These are phyloP conservation scores for Periconia macrospinosa DNA, from an alignment of 2,329 filamentous ascomycete genomes.

Conservation along the genomic window DNA sequence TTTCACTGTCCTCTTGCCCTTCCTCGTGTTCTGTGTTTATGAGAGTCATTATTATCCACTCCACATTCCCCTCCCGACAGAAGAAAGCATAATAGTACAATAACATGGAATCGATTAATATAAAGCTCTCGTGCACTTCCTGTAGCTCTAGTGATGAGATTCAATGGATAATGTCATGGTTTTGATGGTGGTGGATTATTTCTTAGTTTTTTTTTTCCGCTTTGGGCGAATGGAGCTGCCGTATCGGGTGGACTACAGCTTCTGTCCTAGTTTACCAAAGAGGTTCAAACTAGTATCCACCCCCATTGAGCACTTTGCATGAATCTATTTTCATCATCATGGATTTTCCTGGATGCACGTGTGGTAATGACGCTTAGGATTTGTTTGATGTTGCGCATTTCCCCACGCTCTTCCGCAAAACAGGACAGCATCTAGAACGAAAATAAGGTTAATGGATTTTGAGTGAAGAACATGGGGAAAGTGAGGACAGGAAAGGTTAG, in stretches of 20 bases:
- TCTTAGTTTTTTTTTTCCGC: background rate
- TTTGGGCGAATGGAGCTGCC: constrained; percentile 5
- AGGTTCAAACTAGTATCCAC: no score
- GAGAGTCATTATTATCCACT: constrained; percentile 31
- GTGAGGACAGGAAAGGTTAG: no score
- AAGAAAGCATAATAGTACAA: constrained; percentile 4
- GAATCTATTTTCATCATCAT: background rate
- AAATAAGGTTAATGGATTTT: no score
- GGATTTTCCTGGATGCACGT: no score
- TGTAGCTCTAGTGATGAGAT: no score
- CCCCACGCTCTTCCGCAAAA: no score
- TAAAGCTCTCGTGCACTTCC: no score
- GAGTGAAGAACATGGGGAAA: no score
- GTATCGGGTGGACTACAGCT: constrained; percentile 9
- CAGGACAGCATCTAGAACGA: no score
- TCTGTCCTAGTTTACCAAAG: background rate
- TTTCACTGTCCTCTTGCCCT: constrained; percentile 23
- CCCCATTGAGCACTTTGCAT: background rate
- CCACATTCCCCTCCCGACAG: constrained; percentile 19
- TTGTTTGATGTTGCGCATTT: no score
- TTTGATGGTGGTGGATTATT: background rate
- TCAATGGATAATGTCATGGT: no score
- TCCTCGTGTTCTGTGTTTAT: constrained; percentile 26
- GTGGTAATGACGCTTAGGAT: no score
- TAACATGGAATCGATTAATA: background rate